Conservation (phyloP, 2,329 filamentous ascomycete genomes). For the Aspergillus versicolor region DNA sequence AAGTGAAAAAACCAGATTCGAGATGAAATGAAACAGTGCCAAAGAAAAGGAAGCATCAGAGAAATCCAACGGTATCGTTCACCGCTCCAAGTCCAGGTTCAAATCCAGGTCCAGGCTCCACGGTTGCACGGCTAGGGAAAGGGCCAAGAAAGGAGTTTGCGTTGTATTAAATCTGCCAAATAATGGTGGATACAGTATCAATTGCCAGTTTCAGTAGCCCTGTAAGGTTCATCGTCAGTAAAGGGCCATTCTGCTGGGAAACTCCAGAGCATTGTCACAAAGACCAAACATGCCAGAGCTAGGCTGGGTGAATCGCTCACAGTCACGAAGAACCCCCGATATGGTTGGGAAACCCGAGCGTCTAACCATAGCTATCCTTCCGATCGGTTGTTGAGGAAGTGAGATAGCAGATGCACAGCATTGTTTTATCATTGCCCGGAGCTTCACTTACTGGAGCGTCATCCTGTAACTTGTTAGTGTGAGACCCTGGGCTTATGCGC, state of each 20-base stretch:
- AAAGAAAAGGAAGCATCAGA: constrained; percentile 1
- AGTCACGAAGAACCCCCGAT: constrained; percentile 1
- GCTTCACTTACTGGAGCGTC: background rate
- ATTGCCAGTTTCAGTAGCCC: constrained; percentile 5
- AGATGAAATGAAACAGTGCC: constrained; percentile 5
- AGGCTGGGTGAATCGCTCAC: constrained; percentile 10
- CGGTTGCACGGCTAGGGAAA: constrained; percentile 3
- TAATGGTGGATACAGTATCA: constrained; percentile 5
- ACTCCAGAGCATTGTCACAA: background rate
- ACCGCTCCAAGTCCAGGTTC: constrained; percentile 8
- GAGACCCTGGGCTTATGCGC: background rate
- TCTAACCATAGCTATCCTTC: background rate
- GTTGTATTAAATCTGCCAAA: constrained; percentile 4
- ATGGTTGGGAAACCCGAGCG: background rate
- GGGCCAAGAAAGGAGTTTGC: constrained; percentile 8
- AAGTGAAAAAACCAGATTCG: constrained; percentile 14
- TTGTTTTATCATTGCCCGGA: background rate
- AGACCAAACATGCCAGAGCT: background rate
- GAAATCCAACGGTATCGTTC: constrained; percentile 10
- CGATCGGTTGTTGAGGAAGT: background rate
- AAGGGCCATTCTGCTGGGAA: background rate
- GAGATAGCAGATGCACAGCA: background rate
- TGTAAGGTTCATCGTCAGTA: constrained; percentile 7
- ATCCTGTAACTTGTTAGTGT: constrained; percentile 1
- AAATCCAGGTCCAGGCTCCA: constrained; percentile 4